A percentile compares a stretch with the other conserved stretches of the same genome.
These are phyloP conservation scores for Arabidopsis arenosa DNA, from an alignment of 345 rosid genomes.

Conservation along the genomic window DNA sequence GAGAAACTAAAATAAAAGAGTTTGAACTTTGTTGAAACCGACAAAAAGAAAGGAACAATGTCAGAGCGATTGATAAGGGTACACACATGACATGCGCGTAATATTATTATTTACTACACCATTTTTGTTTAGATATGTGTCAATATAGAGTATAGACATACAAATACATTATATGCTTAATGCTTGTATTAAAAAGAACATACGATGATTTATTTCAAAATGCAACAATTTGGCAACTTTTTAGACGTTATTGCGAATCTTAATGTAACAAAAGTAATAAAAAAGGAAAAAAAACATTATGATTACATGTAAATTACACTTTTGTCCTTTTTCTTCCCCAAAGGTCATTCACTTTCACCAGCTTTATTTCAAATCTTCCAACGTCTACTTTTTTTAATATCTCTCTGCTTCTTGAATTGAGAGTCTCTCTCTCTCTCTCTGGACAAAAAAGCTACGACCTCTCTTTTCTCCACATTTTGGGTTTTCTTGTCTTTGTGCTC, in stretches of 20 bases:
- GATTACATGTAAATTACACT: slow-evolving; percentile 35
- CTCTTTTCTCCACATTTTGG: slow-evolving; percentile 33
- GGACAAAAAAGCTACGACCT: slow-evolving; percentile 21
- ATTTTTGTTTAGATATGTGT: neutral
- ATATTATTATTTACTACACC: neutral
- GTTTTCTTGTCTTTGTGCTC: slow-evolving; percentile 35
- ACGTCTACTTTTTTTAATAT: slow-evolving; percentile 30
- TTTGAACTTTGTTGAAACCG: slow-evolving; percentile 49
- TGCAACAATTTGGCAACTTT: neutral
- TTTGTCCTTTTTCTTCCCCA: slow-evolving; percentile 42
- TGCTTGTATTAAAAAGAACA: too few species aligned
- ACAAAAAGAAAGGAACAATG: slow-evolving; percentile 41
- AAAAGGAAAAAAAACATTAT: slow-evolving; percentile 6
- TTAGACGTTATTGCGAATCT: neutral
- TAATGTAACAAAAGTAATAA: neutral
- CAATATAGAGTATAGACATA: neutral
- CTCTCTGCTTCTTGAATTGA: slow-evolving; percentile 24
- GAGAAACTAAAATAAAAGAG: neutral
- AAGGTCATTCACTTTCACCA: slow-evolving; percentile 20
- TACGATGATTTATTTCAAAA: too few species aligned
- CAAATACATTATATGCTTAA: neutral
- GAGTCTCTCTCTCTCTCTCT: slow-evolving; percentile 23
- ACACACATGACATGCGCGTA: neutral
- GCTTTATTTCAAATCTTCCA: slow-evolving; percentile 48
- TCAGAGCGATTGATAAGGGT: slow-evolving; percentile 25